phyloP scores from a whole-genome alignment of 2,329 filamentous ascomycete genomes.

The Penicillium sp. region DNA sequence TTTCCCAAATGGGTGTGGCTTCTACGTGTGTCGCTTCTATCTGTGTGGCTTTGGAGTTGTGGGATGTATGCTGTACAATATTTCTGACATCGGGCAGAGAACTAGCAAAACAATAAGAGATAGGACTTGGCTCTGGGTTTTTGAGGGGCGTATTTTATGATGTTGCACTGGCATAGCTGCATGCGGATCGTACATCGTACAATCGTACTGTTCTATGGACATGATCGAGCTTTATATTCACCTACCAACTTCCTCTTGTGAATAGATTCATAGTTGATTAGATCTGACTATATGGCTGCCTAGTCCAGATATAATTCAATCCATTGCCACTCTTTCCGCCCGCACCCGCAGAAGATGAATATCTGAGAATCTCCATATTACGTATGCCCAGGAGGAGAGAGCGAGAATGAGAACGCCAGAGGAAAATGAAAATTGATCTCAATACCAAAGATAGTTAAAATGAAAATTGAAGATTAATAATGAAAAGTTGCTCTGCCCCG shows the following conservation, averaged over 20 bases:
- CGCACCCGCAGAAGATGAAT: conserved; percentile 1
- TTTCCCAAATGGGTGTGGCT: not conserved
- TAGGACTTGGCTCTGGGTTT: not conserved
- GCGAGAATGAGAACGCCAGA: too few relatives aligned
- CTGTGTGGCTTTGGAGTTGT: conserved; percentile 30
- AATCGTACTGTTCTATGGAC: too few relatives aligned
- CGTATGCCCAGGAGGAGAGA: not conserved
- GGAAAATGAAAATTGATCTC: not conserved
- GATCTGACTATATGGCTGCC: not conserved
- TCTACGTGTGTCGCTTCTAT: conserved; percentile 11
- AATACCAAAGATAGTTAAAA: too few relatives aligned
- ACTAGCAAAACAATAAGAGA: conserved; percentile 13
- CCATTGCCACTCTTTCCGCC: conserved; percentile 7
- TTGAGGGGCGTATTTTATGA: not conserved
- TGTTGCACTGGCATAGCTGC: not conserved
- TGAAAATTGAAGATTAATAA: not conserved
- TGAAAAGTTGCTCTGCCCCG: conserved; percentile 8
- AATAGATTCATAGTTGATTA: not conserved
- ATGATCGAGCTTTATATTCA: too few relatives aligned
- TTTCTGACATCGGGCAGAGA: conserved; percentile 24
- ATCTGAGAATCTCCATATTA: conserved; percentile 1
- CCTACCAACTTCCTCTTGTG: too few relatives aligned
- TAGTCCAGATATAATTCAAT: conserved; percentile 2
- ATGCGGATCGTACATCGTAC: too few relatives aligned
- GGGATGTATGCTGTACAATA: conserved; percentile 34